Base-by-base conservation (phyloP, 2,329 filamentous ascomycete genomes). In the Aureobasidium musti region DNA sequence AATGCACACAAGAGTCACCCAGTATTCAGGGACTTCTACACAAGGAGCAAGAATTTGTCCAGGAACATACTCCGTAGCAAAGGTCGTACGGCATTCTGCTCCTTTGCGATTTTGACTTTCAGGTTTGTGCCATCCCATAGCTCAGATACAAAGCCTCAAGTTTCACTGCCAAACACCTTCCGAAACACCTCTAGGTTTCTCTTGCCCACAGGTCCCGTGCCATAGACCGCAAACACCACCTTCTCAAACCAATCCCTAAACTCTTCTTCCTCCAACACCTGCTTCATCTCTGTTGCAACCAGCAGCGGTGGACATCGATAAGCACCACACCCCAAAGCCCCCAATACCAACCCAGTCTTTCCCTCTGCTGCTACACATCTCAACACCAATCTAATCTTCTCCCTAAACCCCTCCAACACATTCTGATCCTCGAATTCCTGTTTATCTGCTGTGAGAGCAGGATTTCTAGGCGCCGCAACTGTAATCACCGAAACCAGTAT, bases 211-310 rank as follows among this genome's bases (percentile, higher is more conserved):
- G 30, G 28, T 23, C 56, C 56, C 5, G 23, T 33, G 2, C 28
- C 65, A 35, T 67, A 67, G 2, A 67, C 49, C 23, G 65, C 65
- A 57, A 67, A 67, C 43, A 63, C 56, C n/a, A 67, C 56, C 21
- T 19, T 63, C 33, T 45, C 65, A 30, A 67, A 67, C 65, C 65
- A 67, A 33, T 56, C 65, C 19, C 49, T 35, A 7, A 67, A 67
- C 37, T 67, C 65, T 28, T 50, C 56, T 26, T 39, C 35, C n/a
- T 26, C 65, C 13, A 65, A 11, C 7, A 65, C 33, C 10, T n/a
- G n/a, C 50, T 56, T 43, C 63, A 65, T 56, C 39, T 56, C 63
- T 19, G 4, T 23, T 8, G 50, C 61, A 50, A 65, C 41, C 21
- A 65, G 37, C 19, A 1, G 19, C 3, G 63, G 63, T 6, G 63